Evolutionary conservation across 2,329 filamentous ascomycete genomes (phyloP), one percentile per base, ranked within the genome.

Genomic region (Aspergillus unguis): DNA sequence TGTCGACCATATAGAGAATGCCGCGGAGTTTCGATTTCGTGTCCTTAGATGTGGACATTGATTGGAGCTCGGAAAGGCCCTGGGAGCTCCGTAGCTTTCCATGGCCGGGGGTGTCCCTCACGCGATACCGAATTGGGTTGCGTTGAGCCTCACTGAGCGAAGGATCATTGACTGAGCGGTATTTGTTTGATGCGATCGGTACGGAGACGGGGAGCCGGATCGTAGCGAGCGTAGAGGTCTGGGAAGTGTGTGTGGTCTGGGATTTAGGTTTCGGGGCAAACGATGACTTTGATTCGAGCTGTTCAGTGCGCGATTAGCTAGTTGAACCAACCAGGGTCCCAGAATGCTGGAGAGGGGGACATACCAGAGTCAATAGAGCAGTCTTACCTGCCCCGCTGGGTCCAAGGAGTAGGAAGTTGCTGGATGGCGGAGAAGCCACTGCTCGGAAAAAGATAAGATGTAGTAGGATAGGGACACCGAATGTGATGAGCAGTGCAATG

Each of bases 341-440:
- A 11, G 10, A 25, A 27, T 29, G 42, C 31, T 23, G 10, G 23
- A 7, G 7, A 26, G n/a, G 40, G 36, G 26, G 11, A 43, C 75
- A 57, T 77, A 88, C 85, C 62, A 94, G 80, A 25, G 90, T 91
- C n/a, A 91, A 75, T 32, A 97, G 83, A 6, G 88, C 82, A 0
- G 94, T 97, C 77, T 97, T 99, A 65, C 94, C 94, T 45, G 84
- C 82, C 58, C 86, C 88, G 51, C 86, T 85, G 11, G 92, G 90
- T 1, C 94, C 94, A 44, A 92, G 70, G 40, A 96, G 77, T 55
- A 97, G 84, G 6, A 86, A 87, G 45, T 92, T 90, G 27, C 88
- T 81, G 10, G 78, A 80, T 35, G 83, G 83, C 63, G 87, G 85
- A 48, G 71, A 70, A 10, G 85, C 80, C 36, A 81, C 81, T 45